A percentile compares a stretch with the other conserved stretches of the same genome.
phyloP scores from a whole-genome alignment of 1,284 basidiomycete species.

The Cryptococcus wingfieldii region DNA sequence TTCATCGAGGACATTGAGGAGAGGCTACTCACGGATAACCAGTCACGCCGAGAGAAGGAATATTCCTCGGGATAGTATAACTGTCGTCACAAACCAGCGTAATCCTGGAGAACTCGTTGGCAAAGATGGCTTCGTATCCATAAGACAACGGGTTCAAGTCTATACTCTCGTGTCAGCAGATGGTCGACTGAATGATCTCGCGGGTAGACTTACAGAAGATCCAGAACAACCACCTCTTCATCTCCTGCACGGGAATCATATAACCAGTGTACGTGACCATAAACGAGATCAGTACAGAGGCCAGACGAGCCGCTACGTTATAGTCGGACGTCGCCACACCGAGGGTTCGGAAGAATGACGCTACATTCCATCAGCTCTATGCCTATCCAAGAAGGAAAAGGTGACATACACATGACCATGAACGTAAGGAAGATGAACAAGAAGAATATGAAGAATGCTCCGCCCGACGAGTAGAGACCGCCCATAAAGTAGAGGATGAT shows the following conservation, averaged over 20 bases:
- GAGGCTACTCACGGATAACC: slow-evolving; percentile 60
- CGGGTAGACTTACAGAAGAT: slow-evolving; percentile 47
- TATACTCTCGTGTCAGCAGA: not conserved
- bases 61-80: slow-evolving; percentile 68
- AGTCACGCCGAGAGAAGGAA: slow-evolving; percentile 53
- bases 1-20: not conserved
- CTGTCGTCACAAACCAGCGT: slow-evolving; percentile 63
- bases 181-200: not conserved
- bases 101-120: slow-evolving; percentile 76
- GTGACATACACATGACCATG: slow-evolving; percentile 52
- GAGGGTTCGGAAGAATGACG: slow-evolving; percentile 44
- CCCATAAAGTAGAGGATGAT: slow-evolving; percentile 51
- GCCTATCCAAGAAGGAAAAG: slow-evolving; percentile 7
- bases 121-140: slow-evolving; percentile 73
- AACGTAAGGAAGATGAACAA: slow-evolving; percentile 47
- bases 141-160: slow-evolving; percentile 66
- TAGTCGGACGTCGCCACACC: slow-evolving; percentile 51
- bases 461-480: slow-evolving; percentile 47
- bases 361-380: not conserved
- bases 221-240: slow-evolving; percentile 89
- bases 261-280: slow-evolving; percentile 50
- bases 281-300: slow-evolving; percentile 51
- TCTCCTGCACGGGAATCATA: slow-evolving; percentile 56
- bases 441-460: slow-evolving; percentile 46
- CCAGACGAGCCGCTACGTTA: slow-evolving; percentile 54